These are phyloP conservation scores for Nemania sp. DNA, from an alignment of 2,329 filamentous ascomycete species.

Conservation along the genomic window DNA sequence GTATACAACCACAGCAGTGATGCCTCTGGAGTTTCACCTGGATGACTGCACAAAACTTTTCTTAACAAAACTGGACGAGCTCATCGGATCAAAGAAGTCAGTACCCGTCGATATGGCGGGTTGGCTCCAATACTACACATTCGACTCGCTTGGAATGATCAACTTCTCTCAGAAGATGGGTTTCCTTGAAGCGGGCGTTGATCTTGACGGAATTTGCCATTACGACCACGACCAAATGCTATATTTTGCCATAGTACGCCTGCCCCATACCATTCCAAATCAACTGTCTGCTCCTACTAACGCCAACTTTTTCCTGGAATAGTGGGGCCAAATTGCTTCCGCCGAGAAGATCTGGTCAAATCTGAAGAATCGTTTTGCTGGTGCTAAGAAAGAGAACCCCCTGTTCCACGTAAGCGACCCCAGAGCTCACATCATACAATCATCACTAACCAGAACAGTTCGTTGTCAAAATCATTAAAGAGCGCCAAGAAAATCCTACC, in stretches of 20 bases:
- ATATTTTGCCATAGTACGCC: constrained; percentile 16
- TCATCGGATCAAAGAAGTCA: constrained; percentile 4
- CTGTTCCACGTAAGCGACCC: constrained; percentile 17
- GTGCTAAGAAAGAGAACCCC: constrained; percentile 14
- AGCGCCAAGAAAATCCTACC: constrained; percentile 13
- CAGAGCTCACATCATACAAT: background rate
- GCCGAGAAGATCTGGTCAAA: constrained; percentile 11
- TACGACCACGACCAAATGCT: constrained; percentile 22
- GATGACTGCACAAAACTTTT: constrained; percentile 18
- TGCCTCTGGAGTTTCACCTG: constrained; percentile 13
- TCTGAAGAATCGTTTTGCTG: background rate
- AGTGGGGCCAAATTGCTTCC: constrained; percentile 18
- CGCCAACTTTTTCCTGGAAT: background rate
- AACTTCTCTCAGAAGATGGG: constrained; percentile 22
- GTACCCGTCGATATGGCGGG: constrained; percentile 8
- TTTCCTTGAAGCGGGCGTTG: constrained; percentile 16
- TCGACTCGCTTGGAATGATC: constrained; percentile 15
- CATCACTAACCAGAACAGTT: constrained; percentile 5
- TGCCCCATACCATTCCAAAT: background rate
- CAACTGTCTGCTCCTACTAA: background rate
- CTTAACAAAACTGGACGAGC: constrained; percentile 10
- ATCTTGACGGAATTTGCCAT: constrained; percentile 20
- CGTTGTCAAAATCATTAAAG: constrained; percentile 14
- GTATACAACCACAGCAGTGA: constrained; percentile 17
- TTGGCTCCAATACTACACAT: constrained; percentile 24